Base-by-base conservation (phyloP, 106 monocot species). In the Agapanthus africanus region DNA sequence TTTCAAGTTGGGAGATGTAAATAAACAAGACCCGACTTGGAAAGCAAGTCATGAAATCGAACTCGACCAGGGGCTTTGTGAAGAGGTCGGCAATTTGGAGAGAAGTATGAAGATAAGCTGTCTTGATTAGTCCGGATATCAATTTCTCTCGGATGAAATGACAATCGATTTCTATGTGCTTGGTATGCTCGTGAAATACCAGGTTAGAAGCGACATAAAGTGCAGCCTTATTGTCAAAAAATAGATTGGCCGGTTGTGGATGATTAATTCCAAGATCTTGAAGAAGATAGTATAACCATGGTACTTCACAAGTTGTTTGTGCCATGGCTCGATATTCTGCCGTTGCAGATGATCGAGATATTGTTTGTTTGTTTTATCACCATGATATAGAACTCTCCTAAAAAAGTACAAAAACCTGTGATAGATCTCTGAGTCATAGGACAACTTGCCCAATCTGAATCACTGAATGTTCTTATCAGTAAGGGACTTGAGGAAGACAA, bases 161-260 rank as follows among this genome's bases (percentile, higher is more conserved):
- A n/a, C n/a, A n/a, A n/a, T n/a, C n/a, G n/a, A n/a, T n/a, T n/a
- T n/a, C n/a, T n/a, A 47, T 77, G 77, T 77, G 52, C 32, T 70
- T 76, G 0, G 70, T 70, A 6, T 27, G 8, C 8, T 77, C 76
- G 8, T 78, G 65, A 40, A 73, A 79, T 4, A 67, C 33, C 3
- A 18, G 66, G 38, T 73, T 79, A 4, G 42, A 28, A 5, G 72
- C 22, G 37, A 67, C 67, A 59, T 79, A 25, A 2, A 68, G 11
- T 6, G 72, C 42, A 18, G 67, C 42, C 35, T 67, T 27, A 36
- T 73, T 79, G 34, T 79, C 78, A 68, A 72, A 79, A 34, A 15
- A 73, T 35, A 79, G 14, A 31, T 11, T 21, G 10, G 37, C 25
- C 6, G 67, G 42, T 30, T 34, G 30, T 13, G 57, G 4, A 54